A percentile compares a stretch with the other conserved stretches of the same genome.
These are phyloP conservation scores for Cryptosporidium ryanae DNA, from an alignment of 169 alveolate genomes.

Conservation along the genomic window DNA sequence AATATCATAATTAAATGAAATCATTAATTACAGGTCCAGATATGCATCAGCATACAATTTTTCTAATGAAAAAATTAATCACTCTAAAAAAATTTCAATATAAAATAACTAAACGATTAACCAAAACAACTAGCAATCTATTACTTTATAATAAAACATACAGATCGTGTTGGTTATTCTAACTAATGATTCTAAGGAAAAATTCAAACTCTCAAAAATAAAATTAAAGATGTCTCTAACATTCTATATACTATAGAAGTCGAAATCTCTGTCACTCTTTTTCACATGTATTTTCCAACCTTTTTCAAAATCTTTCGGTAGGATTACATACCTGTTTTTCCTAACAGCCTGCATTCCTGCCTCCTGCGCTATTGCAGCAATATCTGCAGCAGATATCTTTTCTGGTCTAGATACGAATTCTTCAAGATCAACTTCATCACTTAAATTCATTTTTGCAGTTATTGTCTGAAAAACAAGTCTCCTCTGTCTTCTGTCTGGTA, in stretches of 20 bases:
- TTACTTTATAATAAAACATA: too few species aligned
- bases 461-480: slow-evolving; percentile 94
- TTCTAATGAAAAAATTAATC: too few species aligned
- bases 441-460: slow-evolving; percentile 96
- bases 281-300: slow-evolving; percentile 95
- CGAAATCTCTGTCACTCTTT: slow-evolving; percentile 94
- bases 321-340: slow-evolving; percentile 95
- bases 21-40: too few species aligned
- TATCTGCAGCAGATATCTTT: slow-evolving; percentile 98
- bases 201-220: too few species aligned
- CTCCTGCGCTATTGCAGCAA: slow-evolving; percentile 97
- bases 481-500: slow-evolving; percentile 98
- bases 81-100: too few species aligned
- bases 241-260: slow-evolving; percentile 89
- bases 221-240: not conserved
- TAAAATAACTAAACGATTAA: too few species aligned
- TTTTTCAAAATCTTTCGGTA: slow-evolving; percentile 96
- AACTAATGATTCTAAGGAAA: too few species aligned
- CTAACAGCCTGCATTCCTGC: slow-evolving; percentile 99
- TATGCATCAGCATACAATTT: too few species aligned
- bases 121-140: too few species aligned
- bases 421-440: slow-evolving; percentile 98
- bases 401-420: slow-evolving; percentile 97
- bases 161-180: too few species aligned
- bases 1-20: too few species aligned